Conservation (phyloP, 352 stramenopile species). For the Saprolegnia diclina region DNA sequence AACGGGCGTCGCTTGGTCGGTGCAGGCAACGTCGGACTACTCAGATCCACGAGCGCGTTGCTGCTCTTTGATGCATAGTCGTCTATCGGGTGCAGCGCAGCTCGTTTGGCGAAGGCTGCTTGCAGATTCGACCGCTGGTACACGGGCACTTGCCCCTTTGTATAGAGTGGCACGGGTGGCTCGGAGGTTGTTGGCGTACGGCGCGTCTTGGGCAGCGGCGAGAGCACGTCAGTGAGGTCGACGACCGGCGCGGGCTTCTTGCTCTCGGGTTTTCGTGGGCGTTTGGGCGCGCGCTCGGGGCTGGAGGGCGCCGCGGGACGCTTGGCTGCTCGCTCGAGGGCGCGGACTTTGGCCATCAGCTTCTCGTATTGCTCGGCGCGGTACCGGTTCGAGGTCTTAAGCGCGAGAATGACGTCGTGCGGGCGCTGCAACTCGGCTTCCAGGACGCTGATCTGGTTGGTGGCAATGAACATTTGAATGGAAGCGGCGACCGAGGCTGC, state of each 20-base stretch:
- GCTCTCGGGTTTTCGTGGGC: background rate
- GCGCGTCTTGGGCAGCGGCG: background rate
- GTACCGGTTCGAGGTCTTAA: conserved; percentile 20
- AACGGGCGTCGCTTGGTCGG: no score
- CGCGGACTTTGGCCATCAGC: background rate
- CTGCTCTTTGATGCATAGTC: no score
- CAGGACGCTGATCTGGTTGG: conserved; percentile 2
- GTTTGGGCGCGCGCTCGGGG: background rate
- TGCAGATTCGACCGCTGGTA: background rate
- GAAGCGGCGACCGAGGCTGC: background rate
- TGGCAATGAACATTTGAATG: background rate
- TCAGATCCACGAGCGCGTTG: no score
- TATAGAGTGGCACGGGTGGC: background rate
- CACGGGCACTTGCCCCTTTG: background rate
- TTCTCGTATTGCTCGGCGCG: conserved; percentile 14
- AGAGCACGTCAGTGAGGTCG: background rate
- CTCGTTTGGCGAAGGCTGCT: background rate
- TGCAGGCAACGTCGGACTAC: no score
- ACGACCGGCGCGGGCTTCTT: background rate
- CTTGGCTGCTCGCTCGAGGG: background rate
- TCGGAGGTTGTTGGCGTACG: background rate
- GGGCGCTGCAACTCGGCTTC: conserved; percentile 10
- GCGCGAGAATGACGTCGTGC: conserved; percentile 4
- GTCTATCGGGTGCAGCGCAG: no score
- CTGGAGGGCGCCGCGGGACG: no score